These are phyloP conservation scores for Colletotrichum sp. DNA, from an alignment of 2,329 filamentous ascomycete genomes.

Conservation along the genomic window DNA sequence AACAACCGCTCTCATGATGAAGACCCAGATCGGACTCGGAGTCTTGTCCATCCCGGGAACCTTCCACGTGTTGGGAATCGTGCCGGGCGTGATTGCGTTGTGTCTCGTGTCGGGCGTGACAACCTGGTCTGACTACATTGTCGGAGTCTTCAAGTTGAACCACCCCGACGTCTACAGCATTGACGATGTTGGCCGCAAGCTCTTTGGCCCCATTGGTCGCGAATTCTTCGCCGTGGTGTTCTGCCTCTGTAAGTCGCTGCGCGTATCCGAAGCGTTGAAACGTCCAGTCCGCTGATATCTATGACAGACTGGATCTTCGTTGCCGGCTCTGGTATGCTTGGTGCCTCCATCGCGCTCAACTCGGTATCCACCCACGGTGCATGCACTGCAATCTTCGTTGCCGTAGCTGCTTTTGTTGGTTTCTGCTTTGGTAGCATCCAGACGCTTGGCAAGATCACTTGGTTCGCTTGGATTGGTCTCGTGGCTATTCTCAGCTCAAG, in stretches of 20 bases:
- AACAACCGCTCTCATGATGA: constrained; percentile 47
- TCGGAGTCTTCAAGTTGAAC: constrained; percentile 53
- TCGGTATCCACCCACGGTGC: constrained; percentile 40
- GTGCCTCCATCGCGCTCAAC: constrained; percentile 45
- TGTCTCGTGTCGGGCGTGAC: constrained; percentile 44
- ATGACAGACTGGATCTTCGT: constrained; percentile 27
- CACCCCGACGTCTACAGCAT: constrained; percentile 56
- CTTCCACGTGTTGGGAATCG: constrained; percentile 49
- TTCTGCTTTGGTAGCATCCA: constrained; percentile 36
- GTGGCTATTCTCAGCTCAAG: constrained; percentile 29
- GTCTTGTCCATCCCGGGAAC: constrained; percentile 53
- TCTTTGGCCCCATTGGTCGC: constrained; percentile 52
- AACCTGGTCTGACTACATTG: constrained; percentile 52
- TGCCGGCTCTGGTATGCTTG: constrained; percentile 44
- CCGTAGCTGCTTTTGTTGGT: constrained; percentile 31
- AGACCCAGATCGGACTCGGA: constrained; percentile 47
- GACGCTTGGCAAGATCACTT: constrained; percentile 34
- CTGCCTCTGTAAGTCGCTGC: constrained; percentile 32
- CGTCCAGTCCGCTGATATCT: background rate
- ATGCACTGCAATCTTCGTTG: constrained; percentile 45
- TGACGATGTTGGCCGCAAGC: constrained; percentile 51
- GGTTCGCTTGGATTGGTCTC: constrained; percentile 36
- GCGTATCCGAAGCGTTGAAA: rapidly evolving
- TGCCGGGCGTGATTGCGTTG: constrained; percentile 52
- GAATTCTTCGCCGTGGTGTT: constrained; percentile 41